Evolutionary conservation across 2,329 filamentous ascomycete genomes (phyloP).

Genomic region (Phyllosticta capitalensis): DNA sequence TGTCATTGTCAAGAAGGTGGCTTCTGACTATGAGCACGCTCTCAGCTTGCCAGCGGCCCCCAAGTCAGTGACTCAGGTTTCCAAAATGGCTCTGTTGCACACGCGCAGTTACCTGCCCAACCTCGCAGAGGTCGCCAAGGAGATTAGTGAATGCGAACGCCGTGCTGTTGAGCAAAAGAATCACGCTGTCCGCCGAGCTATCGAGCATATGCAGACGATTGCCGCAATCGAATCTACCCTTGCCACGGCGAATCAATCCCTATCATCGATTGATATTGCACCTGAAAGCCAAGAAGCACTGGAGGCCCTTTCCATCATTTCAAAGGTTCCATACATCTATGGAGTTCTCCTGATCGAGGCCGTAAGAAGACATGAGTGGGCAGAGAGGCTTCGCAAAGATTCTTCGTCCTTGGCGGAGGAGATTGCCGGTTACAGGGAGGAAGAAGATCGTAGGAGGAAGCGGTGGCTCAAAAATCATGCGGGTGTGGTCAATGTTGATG

Average conservation of each 20-base stretch:
- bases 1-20: slow-evolving; percentile 75
- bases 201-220: slow-evolving; percentile 72
- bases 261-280: slow-evolving; percentile 61
- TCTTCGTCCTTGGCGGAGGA: slow-evolving; percentile 84
- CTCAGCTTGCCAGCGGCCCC: slow-evolving; percentile 57
- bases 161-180: slow-evolving; percentile 55
- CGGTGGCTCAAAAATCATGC: slow-evolving; percentile 86
- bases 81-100: slow-evolving; percentile 54
- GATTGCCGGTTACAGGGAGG: slow-evolving; percentile 83
- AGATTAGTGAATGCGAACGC: slow-evolving; percentile 46
- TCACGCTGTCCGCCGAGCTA: slow-evolving; percentile 52
- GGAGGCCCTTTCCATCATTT: slow-evolving; percentile 68
- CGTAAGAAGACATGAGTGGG: slow-evolving; percentile 80
- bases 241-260: slow-evolving; percentile 59
- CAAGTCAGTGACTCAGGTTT: slow-evolving; percentile 53
- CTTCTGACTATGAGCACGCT: slow-evolving; percentile 73
- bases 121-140: slow-evolving; percentile 46
- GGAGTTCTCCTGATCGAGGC: slow-evolving; percentile 82
- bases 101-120: slow-evolving; percentile 55
- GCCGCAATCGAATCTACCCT: slow-evolving; percentile 70
- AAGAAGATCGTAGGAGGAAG: slow-evolving; percentile 77
- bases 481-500: slow-evolving; percentile 58
- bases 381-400: slow-evolving; percentile 77
- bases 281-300: slow-evolving; percentile 72
- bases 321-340: slow-evolving; percentile 80